Evolutionary conservation across 2,329 filamentous ascomycete species (phyloP), one percentile per base, ranked within the genome.

Genomic region (Fusarium heterosporum): DNA sequence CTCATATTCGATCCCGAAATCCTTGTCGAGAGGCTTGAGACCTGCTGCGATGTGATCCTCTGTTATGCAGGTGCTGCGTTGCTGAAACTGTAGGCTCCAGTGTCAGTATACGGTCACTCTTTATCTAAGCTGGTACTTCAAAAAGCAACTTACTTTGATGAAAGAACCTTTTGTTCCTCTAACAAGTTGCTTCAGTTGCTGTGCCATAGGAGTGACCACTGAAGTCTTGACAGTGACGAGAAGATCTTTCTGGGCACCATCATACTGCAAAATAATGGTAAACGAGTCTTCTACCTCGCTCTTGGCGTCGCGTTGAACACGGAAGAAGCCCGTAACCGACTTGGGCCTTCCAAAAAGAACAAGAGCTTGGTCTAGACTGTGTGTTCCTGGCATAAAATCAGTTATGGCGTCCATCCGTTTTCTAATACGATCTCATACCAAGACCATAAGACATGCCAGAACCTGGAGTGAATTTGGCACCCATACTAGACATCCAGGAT

Each of bases 251-350:
- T 77, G 74, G 4, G 74, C 65, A 0, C 75, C 76, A 5, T 71
- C 67, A 45, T 91, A 91, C 63, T 88, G 85, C 39, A 91, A 73
- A 36, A 90, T 70, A 4, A 90, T 83, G 0, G 88, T 90, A 60
- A 83, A 78, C 3, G 77, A 81, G 69, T 86, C 82, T 13, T 82
- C 79, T 9, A 82, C 76, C 5, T 72, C 70, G n/a, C 70, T 72
- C 1, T 72, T 57, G 2, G 52, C 59, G 1, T 58, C 68, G 2
- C 70, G 58, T 6, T 72, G 70, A 0, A 54, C 59, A 6, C 70
- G 69, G 19, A 71, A 67, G 43, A 72, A 72, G 6, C 55, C 69
- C 4, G 70, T 72, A 0, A 72, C 65, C 1, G 67, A 72, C 2
- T 74, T 52, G 3, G 64, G 63, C 1, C 36, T 42, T 2, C 66